Base-by-base conservation (phyloP, 2,329 filamentous ascomycete species). In the Hypoxylon sp. region DNA sequence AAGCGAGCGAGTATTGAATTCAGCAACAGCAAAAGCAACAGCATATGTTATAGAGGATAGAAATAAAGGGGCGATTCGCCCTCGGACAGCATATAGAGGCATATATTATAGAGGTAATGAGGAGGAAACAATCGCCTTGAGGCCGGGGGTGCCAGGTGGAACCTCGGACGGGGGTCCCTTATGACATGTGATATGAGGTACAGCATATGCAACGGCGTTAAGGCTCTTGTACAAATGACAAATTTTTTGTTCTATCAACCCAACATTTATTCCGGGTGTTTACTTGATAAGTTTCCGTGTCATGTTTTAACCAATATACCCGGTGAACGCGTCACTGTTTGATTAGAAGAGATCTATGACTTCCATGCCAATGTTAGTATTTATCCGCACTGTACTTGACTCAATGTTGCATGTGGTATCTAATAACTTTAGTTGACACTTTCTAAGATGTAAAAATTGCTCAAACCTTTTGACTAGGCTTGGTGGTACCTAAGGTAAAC, bases 81-180 rank as follows among this genome's bases (percentile, higher is more conserved):
- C 26, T 32, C 31, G 51, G 51, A 38, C 47, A 46, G 48, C 55
- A 58, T 58, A 55, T 58, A 58, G 40, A 58, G 48, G 48, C 36
- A 55, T 55, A 55, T 55, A 52, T 46, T 45, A 55, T 58, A 58
- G 51, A 55, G 55, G 47, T 55, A 55, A 55, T 58, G 51, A 38
- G 51, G 55, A 55, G 55, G 55, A 51, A 34, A n/a, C n/a, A 26
- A 49, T 34, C 52, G 47, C 55, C 47, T 58, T 45, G 21, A 32
- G 47, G 55, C 44, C 35, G 51, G 51, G 47, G 51, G 21, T 40
- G 36, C 43, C 31, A 45, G 29, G 15, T 43, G 37, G 31, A 35
- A 34, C 38, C 31, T 42, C 26, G 15, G 26, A 35, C 34, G 44
- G 45, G 36, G 47, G 32, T 46, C 26, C 32, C 36, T 58, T 45